A percentile compares a stretch with the other conserved stretches of the same genome.
These are phyloP conservation scores for Fusarium liriodendri DNA, from an alignment of 2,329 filamentous ascomycete genomes.

Conservation along the genomic window DNA sequence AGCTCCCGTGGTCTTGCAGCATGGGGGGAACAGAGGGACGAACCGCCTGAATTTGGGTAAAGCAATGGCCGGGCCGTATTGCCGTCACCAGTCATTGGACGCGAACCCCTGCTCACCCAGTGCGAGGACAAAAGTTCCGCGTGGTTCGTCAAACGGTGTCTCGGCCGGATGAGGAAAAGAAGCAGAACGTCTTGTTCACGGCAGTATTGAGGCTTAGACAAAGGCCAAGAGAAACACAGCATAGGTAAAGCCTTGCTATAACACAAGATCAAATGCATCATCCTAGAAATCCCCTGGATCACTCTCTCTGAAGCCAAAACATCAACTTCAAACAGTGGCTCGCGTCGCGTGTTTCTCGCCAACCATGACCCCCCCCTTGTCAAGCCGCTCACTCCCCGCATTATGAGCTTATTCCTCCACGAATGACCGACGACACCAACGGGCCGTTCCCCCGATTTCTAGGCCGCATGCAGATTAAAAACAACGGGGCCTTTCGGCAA, in stretches of 20 bases:
- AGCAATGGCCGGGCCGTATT: slow-evolving; percentile 23
- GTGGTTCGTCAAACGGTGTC: neutral
- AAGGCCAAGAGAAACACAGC: neutral
- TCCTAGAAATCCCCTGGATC: neutral
- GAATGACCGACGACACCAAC: slow-evolving; percentile 17
- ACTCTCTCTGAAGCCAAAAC: neutral
- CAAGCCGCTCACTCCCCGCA: slow-evolving; percentile 27
- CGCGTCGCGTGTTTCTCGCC: neutral
- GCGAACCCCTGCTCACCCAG: slow-evolving; percentile 6
- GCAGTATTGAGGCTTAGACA: neutral
- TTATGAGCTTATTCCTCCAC: slow-evolving; percentile 28
- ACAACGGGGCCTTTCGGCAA: slow-evolving; percentile 16
- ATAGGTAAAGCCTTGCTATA: neutral
- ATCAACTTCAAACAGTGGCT: neutral
- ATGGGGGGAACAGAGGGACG: neutral
- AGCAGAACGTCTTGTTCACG: neutral
- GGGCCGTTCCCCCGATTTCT: slow-evolving; percentile 28
- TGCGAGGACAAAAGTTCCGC: neutral
- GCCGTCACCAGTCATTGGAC: slow-evolving; percentile 23
- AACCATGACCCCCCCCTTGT: neutral
- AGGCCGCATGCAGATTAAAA: slow-evolving; percentile 7
- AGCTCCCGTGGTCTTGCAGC: neutral
- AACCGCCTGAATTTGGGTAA: neutral
- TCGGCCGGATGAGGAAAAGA: neutral
- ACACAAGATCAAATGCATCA: neutral